These are phyloP conservation scores for Euphorbia pulcherrima DNA, from an alignment of 345 rosid species.

Conservation along the genomic window DNA sequence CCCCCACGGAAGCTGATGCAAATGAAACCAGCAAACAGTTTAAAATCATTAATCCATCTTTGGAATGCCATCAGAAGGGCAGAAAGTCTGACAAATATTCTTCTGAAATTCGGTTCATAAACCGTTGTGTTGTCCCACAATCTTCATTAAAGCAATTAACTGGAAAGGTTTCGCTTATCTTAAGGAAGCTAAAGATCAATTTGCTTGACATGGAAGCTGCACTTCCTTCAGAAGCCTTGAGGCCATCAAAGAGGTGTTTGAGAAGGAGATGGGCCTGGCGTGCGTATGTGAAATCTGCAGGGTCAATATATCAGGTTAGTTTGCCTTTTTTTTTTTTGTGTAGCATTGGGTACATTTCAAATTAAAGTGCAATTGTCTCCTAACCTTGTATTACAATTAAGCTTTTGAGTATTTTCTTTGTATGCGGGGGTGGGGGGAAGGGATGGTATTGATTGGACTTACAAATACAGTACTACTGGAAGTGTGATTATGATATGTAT, in stretches of 20 bases:
- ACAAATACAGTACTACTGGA: not conserved
- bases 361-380: not conserved
- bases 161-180: slow-evolving; percentile 50
- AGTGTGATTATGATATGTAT: not conserved
- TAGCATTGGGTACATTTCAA: not conserved
- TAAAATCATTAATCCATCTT: slow-evolving; percentile 25
- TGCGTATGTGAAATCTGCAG: slow-evolving; percentile 68
- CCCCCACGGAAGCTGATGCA: slow-evolving; percentile 22
- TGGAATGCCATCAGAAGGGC: slow-evolving; percentile 43
- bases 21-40: slow-evolving; percentile 32
- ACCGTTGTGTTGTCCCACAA: slow-evolving; percentile 64
- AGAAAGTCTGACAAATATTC: slow-evolving; percentile 29
- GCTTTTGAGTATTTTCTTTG: not conserved
- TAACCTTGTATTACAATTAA: not conserved
- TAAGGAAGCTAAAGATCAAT: slow-evolving; percentile 60
- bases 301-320: slow-evolving; percentile 82
- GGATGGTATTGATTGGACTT: not conserved
- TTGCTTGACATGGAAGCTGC: slow-evolving; percentile 95
- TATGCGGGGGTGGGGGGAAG: too few species aligned
- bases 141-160: slow-evolving; percentile 67
- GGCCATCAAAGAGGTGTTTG: slow-evolving; percentile 54
- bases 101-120: slow-evolving; percentile 25
- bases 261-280: slow-evolving; percentile 82
- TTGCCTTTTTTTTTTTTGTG: slow-evolving; percentile 1
- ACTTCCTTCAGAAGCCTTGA: slow-evolving; percentile 67